A percentile compares a stretch with the other conserved stretches of the same genome.
Evolutionary conservation across 768 basidiomycete species (phyloP).

Genomic region (Collybia sordida): DNA sequence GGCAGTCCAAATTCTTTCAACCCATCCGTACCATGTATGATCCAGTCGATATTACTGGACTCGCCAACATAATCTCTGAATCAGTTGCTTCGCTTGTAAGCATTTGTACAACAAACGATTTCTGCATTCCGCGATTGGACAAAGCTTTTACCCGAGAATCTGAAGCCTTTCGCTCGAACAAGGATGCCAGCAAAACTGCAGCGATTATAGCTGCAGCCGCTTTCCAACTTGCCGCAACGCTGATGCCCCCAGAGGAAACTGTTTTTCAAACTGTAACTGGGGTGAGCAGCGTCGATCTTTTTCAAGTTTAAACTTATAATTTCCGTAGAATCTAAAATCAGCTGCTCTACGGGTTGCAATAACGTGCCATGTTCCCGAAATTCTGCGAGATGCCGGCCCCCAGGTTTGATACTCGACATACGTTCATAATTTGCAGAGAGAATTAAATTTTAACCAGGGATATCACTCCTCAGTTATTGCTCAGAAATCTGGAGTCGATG

Average conservation of each 20-base stretch:
- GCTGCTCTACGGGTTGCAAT: too few relatives aligned
- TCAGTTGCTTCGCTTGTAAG: background rate
- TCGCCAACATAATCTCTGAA: constrained; percentile 1
- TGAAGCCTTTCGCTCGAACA: constrained; percentile 18
- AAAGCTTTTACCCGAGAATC: constrained; percentile 16
- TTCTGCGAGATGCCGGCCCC: constrained; percentile 22
- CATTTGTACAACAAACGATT: constrained; percentile 9
- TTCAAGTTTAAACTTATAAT: background rate
- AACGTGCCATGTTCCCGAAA: background rate
- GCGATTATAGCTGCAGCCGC: constrained; percentile 21
- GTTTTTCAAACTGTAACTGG: constrained; percentile 8
- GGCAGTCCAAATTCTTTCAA: too few relatives aligned
- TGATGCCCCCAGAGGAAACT: constrained; percentile 14
- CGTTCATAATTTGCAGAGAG: too few relatives aligned
- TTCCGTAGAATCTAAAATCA: constrained; percentile 3
- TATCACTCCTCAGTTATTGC: too few relatives aligned
- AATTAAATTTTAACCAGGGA: too few relatives aligned
- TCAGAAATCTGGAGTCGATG: too few relatives aligned
- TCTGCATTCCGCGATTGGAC: constrained; percentile 17
- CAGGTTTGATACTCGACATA: constrained; percentile 27
- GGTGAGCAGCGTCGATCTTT: constrained; percentile 2
- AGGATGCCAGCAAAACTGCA: constrained; percentile 14
- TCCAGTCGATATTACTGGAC: too few relatives aligned
- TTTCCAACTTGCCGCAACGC: constrained; percentile 20
- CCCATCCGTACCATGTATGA: too few relatives aligned